Evolutionary conservation across 495 filamentous ascomycete species (phyloP), one percentile per base, ranked within the genome.

Genomic region (Hypomontagnella monticulosa): DNA sequence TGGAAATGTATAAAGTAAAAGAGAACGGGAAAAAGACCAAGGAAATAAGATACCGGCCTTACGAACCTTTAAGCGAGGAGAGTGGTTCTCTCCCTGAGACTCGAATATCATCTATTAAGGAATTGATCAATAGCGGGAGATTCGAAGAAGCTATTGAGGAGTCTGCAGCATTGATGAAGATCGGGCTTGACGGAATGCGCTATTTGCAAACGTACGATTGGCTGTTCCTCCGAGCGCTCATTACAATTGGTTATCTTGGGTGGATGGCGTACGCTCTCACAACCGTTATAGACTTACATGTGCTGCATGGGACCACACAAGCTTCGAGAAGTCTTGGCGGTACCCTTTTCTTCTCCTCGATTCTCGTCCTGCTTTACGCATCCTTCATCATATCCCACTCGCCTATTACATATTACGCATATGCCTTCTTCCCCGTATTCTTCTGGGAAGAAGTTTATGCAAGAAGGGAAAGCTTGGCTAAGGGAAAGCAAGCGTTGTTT

Each of bases 361-460:
- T 90, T n/a, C 79, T 96, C 15, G 85, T 89, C 4, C 83, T 80
- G 4, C 74, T 98, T 12, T 97, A 90, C 66, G 88, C 93, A 3
- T 86, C 91, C 5, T 89, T 99, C 41, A 77, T 88, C 55, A 81
- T 92, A 55, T 93, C 96, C 36, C 83, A 86, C 30, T 94, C 93
- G 2, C 88, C 94, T 0, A 81, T 84, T 65, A 91, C 91, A 4
- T 99, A 98, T 73, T 98, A 98, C 67, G 88, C 88, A 19, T 99
- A 98, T 72, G 93, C 87, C 4, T 82, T 94, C 65, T 99, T 98
- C 74, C 94, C 96, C 0, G 87, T 95, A 1, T 85, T 88, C 43
- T 97, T 99, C 81, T 99, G 96, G 95, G 93, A 97, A 72, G 96
- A 97, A 69, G 93, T 98, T 0, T 92, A 90, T 73, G 92, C 91